Percentiles rank a stretch among this genome's conserved stretches.
phyloP scores from a whole-genome alignment of 1,284 basidiomycete species.

The Dichomitus squalens region DNA sequence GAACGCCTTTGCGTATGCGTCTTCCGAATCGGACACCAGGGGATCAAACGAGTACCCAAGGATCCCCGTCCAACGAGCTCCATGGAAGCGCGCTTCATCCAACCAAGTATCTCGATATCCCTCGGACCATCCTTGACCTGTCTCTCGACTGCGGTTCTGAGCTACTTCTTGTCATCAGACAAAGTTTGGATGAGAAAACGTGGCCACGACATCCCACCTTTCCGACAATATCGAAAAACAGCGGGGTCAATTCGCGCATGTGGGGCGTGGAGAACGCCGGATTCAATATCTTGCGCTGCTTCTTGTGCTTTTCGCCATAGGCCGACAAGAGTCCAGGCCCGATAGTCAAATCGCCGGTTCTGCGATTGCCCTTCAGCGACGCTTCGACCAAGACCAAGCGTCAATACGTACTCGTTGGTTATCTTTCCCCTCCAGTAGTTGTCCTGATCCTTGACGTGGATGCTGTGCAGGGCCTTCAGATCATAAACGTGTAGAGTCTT shows the following conservation, averaged over 20 bases:
- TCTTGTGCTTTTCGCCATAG: neutral
- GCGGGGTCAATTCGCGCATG: neutral
- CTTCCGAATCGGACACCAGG: slow-evolving; percentile 23
- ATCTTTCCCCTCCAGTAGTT: neutral
- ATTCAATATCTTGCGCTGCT: slow-evolving; percentile 1
- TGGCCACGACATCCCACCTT: neutral
- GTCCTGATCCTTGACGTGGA: neutral
- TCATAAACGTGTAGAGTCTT: too few relatives aligned
- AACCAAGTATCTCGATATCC: slow-evolving; percentile 34
- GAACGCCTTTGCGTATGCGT: slow-evolving; percentile 30
- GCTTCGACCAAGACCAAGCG: neutral
- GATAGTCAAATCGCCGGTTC: neutral
- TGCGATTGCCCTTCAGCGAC: neutral
- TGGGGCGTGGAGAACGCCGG: neutral
- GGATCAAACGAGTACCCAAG: slow-evolving; percentile 39
- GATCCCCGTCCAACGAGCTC: slow-evolving; percentile 39
- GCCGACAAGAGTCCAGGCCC: neutral
- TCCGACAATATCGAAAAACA: neutral
- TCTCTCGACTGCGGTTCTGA: slow-evolving; percentile 20
- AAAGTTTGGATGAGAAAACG: neutral
- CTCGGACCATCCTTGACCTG: slow-evolving; percentile 9
- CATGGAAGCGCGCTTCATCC: slow-evolving; percentile 36
- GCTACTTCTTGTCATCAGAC: slow-evolving; percentile 9
- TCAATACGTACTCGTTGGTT: neutral
- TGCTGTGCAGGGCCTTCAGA: too few relatives aligned